Conservation (phyloP, 1,284 basidiomycete genomes). For the Phellopilus nigrolimitatus region DNA sequence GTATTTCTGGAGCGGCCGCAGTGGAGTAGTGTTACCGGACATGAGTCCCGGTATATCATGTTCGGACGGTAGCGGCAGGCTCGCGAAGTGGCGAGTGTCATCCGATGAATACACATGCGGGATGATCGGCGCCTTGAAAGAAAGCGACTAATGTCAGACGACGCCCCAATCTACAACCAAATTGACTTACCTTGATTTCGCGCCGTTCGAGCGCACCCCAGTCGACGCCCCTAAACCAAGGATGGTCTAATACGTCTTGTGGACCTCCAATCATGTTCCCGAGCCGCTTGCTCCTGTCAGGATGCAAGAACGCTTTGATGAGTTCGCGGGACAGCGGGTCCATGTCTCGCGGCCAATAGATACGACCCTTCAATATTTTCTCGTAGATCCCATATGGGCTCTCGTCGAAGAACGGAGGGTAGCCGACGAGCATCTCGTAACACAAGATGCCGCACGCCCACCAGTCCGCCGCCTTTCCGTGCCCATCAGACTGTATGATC, state of each 20-base stretch:
- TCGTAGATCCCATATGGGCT: constrained; percentile 93
- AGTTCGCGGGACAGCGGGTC: constrained; percentile 69
- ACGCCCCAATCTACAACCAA: constrained; percentile 34
- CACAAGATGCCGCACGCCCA: constrained; percentile 97
- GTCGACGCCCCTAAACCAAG: constrained; percentile 94
- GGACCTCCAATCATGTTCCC: constrained; percentile 94
- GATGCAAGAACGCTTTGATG: constrained; percentile 85
- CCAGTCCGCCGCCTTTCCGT: constrained; percentile 99
- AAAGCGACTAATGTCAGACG: constrained; percentile 22
- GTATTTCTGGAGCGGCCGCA: constrained; percentile 53
- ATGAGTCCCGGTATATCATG: constrained; percentile 75
- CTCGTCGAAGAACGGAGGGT: constrained; percentile 91
- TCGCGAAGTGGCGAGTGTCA: constrained; percentile 77
- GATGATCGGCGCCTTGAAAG: constrained; percentile 69
- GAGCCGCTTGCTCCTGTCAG: constrained; percentile 88
- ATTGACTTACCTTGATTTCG: constrained; percentile 56
- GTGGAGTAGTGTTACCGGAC: constrained; percentile 50
- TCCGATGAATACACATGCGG: constrained; percentile 72
- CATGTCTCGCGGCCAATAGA: constrained; percentile 88
- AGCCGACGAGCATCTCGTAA: constrained; percentile 97
- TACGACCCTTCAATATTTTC: constrained; percentile 87
- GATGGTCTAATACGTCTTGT: constrained; percentile 87
- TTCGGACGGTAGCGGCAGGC: constrained; percentile 66
- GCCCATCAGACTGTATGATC: constrained; percentile 95
- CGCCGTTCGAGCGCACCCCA: constrained; percentile 79